Percentiles rank a stretch among this genome's conserved stretches.
phyloP scores from a whole-genome alignment of 179 eudicot species.

The Heliamphora pulchella region DNA sequence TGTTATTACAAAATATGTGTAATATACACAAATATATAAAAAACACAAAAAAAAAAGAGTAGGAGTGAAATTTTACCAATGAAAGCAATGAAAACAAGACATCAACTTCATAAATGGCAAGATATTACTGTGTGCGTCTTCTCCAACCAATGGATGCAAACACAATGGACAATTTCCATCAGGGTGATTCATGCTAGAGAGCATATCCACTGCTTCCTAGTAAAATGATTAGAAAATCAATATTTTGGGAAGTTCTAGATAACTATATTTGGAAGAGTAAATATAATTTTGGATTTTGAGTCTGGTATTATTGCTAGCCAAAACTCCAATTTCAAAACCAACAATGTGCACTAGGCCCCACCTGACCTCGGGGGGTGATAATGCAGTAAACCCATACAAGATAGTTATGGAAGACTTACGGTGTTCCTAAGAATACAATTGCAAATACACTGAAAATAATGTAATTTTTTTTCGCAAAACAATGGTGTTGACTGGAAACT shows the following conservation, averaged over 20 bases:
- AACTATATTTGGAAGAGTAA: neutral
- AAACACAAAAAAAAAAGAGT: neutral
- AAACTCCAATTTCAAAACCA: neutral
- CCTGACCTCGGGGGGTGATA: neutral
- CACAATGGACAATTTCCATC: conserved; percentile 94
- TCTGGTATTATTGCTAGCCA: neutral
- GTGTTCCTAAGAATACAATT: neutral
- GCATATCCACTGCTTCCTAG: conserved; percentile 87
- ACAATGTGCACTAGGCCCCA: neutral
- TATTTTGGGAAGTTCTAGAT: neutral
- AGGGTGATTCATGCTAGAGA: conserved; percentile 88
- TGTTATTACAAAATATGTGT: neutral
- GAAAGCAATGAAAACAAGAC: conserved; percentile 99
- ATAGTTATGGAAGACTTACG: neutral
- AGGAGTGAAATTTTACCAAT: conserved; percentile 41
- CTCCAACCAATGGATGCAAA: conserved; percentile 66
- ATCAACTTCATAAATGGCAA: conserved; percentile 86
- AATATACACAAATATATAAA: neutral
- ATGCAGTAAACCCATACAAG: neutral
- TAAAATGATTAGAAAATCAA: conserved; percentile 16
- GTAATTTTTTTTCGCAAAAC: neutral
- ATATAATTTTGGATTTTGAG: conserved; percentile 5
- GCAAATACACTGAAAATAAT: neutral
- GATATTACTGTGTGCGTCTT: conserved; percentile 35
- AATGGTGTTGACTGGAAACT: neutral